Conservation (phyloP, 306 rosid species). For the Fagus crenata region DNA sequence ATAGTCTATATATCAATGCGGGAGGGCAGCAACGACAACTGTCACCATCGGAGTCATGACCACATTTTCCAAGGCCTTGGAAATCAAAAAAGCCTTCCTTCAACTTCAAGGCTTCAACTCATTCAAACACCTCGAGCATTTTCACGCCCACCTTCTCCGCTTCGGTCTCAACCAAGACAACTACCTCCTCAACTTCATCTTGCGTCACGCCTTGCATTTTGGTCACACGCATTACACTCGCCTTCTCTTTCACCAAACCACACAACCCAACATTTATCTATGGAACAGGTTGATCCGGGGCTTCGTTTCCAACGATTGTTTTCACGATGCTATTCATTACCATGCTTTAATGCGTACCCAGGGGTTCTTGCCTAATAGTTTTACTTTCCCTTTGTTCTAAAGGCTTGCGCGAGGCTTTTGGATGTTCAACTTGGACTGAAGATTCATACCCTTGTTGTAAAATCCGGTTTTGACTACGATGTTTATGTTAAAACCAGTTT, state of each 20-base stretch:
- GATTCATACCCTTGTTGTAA: constrained; percentile 9
- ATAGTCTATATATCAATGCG: neutral
- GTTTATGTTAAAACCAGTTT: constrained; percentile 12
- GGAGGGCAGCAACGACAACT: neutral
- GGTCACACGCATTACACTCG: neutral
- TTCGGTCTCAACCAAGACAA: neutral
- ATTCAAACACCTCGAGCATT: neutral
- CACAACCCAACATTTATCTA: constrained; percentile 10
- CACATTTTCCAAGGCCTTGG: constrained; percentile 1
- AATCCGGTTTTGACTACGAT: neutral
- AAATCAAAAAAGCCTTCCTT: neutral
- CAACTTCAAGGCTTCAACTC: constrained; percentile 11
- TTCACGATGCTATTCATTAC: neutral
- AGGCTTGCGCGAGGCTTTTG: constrained; percentile 14
- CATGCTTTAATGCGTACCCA: neutral
- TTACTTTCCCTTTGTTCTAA: constrained; percentile 10
- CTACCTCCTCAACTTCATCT: neutral
- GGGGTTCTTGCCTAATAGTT: constrained; percentile 1
- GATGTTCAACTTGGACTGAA: neutral
- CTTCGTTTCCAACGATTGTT: constrained; percentile 7
- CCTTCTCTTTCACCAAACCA: constrained; percentile 1
- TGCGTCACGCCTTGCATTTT: constrained; percentile 2
- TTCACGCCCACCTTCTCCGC: constrained; percentile 1
- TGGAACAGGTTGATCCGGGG: constrained; percentile 7
- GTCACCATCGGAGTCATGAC: neutral